These are phyloP conservation scores for Syzygium grande DNA, from an alignment of 345 rosid genomes.

Conservation along the genomic window DNA sequence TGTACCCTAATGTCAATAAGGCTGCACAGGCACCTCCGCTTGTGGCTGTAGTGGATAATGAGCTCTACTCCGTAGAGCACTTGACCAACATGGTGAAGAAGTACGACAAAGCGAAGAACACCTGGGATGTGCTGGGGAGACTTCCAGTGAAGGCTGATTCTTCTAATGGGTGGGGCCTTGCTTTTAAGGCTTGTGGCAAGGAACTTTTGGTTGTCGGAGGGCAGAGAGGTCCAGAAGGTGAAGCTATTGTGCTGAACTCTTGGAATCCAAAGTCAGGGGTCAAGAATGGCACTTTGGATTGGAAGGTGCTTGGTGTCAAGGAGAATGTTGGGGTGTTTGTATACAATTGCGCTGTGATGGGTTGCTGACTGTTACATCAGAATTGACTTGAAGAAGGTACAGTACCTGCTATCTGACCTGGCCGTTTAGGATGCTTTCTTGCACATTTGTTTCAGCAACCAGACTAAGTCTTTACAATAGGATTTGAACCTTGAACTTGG, in stretches of 20 bases:
- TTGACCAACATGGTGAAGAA: constrained; percentile 69
- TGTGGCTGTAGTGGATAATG: constrained; percentile 64
- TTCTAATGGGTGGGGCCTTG: constrained; percentile 82
- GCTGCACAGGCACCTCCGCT: constrained; percentile 93
- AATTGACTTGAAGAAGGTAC: constrained; percentile 2
- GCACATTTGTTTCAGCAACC: constrained; percentile 16
- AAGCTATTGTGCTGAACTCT: constrained; percentile 59
- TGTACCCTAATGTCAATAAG: constrained; percentile 68
- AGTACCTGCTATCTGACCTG: constrained; percentile 19
- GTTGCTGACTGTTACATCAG: constrained; percentile 34
- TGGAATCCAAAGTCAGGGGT: constrained; percentile 67
- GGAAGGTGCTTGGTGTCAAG: constrained; percentile 74
- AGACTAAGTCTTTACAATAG: constrained; percentile 7
- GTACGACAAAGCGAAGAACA: constrained; percentile 52
- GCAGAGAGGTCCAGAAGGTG: constrained; percentile 59
- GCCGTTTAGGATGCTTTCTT: constrained; percentile 19
- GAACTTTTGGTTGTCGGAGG: constrained; percentile 65
- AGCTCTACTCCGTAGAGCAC: constrained; percentile 65
- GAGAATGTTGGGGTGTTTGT: constrained; percentile 75
- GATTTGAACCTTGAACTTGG: background rate
- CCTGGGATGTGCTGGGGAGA: constrained; percentile 70
- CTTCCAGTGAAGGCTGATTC: constrained; percentile 70
- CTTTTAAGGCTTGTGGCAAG: constrained; percentile 75
- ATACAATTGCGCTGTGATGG: constrained; percentile 84
- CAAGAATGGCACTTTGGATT: constrained; percentile 50